These are phyloP conservation scores for Zygoascus meyerae DNA, from an alignment of 1,139 yeast genomes.

Conservation along the genomic window DNA sequence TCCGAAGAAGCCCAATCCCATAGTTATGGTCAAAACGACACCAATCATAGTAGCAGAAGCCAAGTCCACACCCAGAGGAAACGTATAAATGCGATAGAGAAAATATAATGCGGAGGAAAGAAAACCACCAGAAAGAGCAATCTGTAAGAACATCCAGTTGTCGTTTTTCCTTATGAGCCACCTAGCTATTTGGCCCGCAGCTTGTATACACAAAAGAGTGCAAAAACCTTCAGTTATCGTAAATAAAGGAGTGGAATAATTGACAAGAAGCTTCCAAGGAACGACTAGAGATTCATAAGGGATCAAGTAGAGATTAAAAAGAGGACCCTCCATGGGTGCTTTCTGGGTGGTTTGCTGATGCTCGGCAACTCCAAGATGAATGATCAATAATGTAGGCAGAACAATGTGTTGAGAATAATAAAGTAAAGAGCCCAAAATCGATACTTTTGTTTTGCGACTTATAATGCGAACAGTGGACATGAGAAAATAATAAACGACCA, in stretches of 20 bases:
- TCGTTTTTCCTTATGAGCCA: constrained; percentile 73
- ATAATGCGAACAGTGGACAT: constrained; percentile 67
- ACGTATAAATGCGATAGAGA: constrained; percentile 74
- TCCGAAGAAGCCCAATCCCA: constrained; percentile 74
- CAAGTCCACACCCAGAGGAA: constrained; percentile 59
- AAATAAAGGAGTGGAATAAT: constrained; percentile 81
- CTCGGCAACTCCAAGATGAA: constrained; percentile 51
- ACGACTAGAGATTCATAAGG: constrained; percentile 36
- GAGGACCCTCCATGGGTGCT: constrained; percentile 11
- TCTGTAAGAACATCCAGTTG: constrained; percentile 71
- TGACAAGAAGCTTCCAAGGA: constrained; percentile 65
- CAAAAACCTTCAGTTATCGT: constrained; percentile 91
- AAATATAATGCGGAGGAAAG: constrained; percentile 73
- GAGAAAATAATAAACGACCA: constrained; percentile 60
- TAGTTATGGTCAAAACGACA: constrained; percentile 69
- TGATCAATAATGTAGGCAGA: constrained; percentile 72
- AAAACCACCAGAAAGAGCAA: constrained; percentile 68
- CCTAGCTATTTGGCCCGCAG: constrained; percentile 75
- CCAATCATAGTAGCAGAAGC: constrained; percentile 81
- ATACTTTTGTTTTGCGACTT: constrained; percentile 44
- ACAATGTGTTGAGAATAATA: constrained; percentile 79
- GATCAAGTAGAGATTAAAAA: background rate
- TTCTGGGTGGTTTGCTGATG: constrained; percentile 21
- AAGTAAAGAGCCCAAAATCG: constrained; percentile 48
- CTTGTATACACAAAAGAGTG: constrained; percentile 80